phyloP scores from a whole-genome alignment of 805 yeast genomes.

The Ogataea nakhonphanomensis region DNA sequence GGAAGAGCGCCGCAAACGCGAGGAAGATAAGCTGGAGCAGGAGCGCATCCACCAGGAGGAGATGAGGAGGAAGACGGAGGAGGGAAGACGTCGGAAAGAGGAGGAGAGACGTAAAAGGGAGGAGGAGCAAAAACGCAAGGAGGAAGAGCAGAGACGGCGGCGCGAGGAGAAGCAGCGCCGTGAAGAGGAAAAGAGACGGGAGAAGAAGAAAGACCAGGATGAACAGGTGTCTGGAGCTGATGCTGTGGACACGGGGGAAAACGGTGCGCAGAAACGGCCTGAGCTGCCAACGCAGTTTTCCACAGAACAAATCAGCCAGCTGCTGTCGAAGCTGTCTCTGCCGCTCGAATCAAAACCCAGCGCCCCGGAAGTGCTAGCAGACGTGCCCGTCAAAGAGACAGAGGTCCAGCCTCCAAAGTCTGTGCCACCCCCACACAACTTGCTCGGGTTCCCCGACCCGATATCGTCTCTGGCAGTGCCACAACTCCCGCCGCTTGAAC shows the following conservation, averaged over 20 bases:
- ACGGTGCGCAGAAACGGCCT: background rate
- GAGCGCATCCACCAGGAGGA: constrained; percentile 39
- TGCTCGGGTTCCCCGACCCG: constrained; percentile 3
- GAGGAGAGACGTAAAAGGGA: constrained; percentile 38
- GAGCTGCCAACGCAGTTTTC: constrained; percentile 3
- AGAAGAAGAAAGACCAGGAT: constrained; percentile 29
- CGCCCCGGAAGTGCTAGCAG: background rate
- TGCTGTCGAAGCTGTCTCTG: constrained; percentile 8
- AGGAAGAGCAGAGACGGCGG: constrained; percentile 37
- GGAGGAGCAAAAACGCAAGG: constrained; percentile 43
- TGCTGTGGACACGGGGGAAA: constrained; percentile 31
- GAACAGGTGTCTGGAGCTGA: constrained; percentile 11
- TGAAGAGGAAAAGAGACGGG: constrained; percentile 37
- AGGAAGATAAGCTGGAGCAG: constrained; percentile 50
- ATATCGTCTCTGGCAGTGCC: constrained; percentile 10
- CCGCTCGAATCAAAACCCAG: constrained; percentile 3
- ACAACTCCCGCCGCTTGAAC: constrained; percentile 14
- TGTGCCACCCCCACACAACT: background rate
- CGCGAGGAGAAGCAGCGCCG: constrained; percentile 36
- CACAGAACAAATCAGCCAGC: constrained; percentile 11
- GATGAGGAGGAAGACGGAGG: constrained; percentile 42
- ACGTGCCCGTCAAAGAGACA: constrained; percentile 1
- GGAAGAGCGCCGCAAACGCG: constrained; percentile 54
- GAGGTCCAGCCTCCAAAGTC: too few relatives aligned
- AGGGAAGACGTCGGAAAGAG: constrained; percentile 44